Base-by-base conservation (phyloP, 257 asterid genomes). In the Scutellaria barbata region DNA sequence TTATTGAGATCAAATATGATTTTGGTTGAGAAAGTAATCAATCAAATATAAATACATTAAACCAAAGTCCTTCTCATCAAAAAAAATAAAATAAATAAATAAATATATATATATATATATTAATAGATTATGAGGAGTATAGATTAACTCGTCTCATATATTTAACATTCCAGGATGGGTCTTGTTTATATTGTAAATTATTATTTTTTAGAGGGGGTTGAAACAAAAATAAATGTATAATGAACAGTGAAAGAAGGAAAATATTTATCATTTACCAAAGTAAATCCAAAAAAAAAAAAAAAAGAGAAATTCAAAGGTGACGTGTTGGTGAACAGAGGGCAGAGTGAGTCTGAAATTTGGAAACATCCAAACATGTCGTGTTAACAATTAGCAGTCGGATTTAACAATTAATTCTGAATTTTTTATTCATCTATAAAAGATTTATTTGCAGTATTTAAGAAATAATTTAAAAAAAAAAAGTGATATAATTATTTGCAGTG, bases 361-460 rank as follows among this genome's bases (percentile, higher is more conserved):
- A 63, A 81, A 47, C 81, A 64, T 81, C 83, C 81, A 72, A 80
- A 80, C 80, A 72, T 75, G 81, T 79, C 69, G 22, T 63, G 18
- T 43, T 58, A 58, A 71, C 22, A 46, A 71, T 78, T 79, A 59
- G 71, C 86, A 64, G 60, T 66, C 74, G 64, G 62, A 69, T 64
- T 66, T 67, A 53, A 61, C 47, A 52, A 60, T 33, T 40, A 48
- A 18, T 42, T 42, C 33, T 62, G 18, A 33, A 9, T 12, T 72
- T n/a, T n/a, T n/a, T 50, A 16, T 35, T 46, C 6, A 17, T 61
- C 39, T 37, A 17, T 60, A 5, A 9, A 17, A 37, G 0, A 22
- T 42, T 4, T 16, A n/a, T 50, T 53, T 53, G 2, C 20, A 17
- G 5, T 42, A 17, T 33, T 8, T 14, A 33, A 8, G 47, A 41